phyloP scores from a whole-genome alignment of 345 rosid genomes.

The Arabis hirsuta region DNA sequence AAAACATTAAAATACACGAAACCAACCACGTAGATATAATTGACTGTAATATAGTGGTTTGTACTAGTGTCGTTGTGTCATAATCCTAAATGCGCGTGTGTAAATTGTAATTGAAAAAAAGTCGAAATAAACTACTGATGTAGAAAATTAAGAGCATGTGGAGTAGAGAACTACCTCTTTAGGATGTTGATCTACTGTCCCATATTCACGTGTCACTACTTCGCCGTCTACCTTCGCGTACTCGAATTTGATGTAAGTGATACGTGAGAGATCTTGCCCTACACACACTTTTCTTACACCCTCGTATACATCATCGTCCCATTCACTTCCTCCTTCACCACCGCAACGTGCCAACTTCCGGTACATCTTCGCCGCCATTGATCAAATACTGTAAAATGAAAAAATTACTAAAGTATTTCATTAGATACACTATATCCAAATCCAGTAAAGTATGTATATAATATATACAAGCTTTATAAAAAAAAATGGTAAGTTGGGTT shows the following conservation, averaged over 20 bases:
- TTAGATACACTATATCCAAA: neutral
- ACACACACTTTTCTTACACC: constrained; percentile 38
- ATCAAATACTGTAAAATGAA: neutral
- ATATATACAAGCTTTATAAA: too few species aligned
- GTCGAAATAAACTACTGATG: too few species aligned
- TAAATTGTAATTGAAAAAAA: too few species aligned
- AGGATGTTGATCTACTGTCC: constrained; percentile 14
- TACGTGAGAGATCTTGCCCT: constrained; percentile 31
- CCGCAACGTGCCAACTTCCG: constrained; percentile 12
- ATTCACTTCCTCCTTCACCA: constrained; percentile 37
- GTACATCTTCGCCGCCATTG: constrained; percentile 22
- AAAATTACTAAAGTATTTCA: neutral
- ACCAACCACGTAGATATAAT: neutral
- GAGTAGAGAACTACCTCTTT: constrained; percentile 25
- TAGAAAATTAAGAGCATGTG: too few species aligned
- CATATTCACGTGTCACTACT: constrained; percentile 38
- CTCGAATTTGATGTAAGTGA: constrained; percentile 38
- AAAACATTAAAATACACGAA: neutral
- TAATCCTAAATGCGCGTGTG: too few species aligned
- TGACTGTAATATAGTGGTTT: neutral
- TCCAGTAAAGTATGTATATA: neutral
- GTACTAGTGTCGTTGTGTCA: too few species aligned
- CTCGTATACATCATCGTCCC: constrained; percentile 42
- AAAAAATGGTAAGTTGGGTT: neutral
- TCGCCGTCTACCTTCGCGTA: constrained; percentile 32